Percentiles rank a stretch among this genome's conserved stretches.
These are phyloP conservation scores for Yamadazyma kanchanaburiensis DNA, from an alignment of 1,139 yeast species.

Conservation along the genomic window DNA sequence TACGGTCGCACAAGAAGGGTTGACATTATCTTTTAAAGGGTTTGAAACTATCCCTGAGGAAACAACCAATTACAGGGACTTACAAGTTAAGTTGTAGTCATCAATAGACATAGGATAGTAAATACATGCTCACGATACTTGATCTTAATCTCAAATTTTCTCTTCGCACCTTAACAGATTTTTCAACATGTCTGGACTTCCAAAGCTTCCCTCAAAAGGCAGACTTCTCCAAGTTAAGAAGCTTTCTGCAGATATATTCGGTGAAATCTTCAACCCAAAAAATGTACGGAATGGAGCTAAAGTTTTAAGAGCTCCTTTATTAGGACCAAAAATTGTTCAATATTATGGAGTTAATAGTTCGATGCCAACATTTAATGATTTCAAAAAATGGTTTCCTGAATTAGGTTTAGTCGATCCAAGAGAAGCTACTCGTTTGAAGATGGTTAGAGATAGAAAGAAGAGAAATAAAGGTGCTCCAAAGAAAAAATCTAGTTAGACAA, in stretches of 20 bases:
- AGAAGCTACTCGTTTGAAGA: slow-evolving; percentile 65
- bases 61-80: slow-evolving; percentile 9
- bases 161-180: not conserved
- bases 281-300: slow-evolving; percentile 73
- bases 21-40: slow-evolving; percentile 22
- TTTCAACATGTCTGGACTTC: slow-evolving; percentile 2
- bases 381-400: slow-evolving; percentile 55
- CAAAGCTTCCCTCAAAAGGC: slow-evolving; percentile 22
- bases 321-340: slow-evolving; percentile 67
- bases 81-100: slow-evolving; percentile 10
- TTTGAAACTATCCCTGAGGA: slow-evolving; percentile 14
- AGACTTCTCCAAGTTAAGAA: slow-evolving; percentile 29
- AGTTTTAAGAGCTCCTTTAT: slow-evolving; percentile 66
- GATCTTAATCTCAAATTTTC: not conserved
- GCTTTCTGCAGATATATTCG: slow-evolving; percentile 30
- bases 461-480: slow-evolving; percentile 94
- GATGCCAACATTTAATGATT: slow-evolving; percentile 61
- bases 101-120: not conserved
- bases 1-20: slow-evolving; percentile 44
- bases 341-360: slow-evolving; percentile 74
- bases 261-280: slow-evolving; percentile 56
- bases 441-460: slow-evolving; percentile 69
- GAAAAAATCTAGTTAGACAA: slow-evolving; percentile 43
- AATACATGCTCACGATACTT: too few species aligned
- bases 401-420: slow-evolving; percentile 66